Percentiles rank a stretch among this genome's conserved stretches.
phyloP scores from a whole-genome alignment of 306 rosid genomes.

The Quercus rubra region DNA sequence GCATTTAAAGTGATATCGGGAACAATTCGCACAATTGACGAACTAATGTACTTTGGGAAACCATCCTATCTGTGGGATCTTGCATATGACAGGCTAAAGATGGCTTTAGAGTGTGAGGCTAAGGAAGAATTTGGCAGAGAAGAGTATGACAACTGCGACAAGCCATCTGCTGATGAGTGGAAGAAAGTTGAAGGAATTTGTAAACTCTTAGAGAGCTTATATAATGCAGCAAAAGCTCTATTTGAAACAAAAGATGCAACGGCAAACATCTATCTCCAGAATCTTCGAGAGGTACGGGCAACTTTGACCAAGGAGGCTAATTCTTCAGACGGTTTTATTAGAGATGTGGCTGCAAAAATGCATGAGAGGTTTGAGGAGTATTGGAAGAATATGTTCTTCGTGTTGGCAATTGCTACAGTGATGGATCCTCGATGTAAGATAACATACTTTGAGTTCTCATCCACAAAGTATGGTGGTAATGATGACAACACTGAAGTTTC shows the following conservation, averaged over 20 bases:
- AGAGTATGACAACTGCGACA: neutral
- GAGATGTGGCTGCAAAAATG: conserved; percentile 3
- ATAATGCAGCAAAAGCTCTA: conserved; percentile 1
- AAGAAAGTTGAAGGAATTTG: conserved; percentile 1
- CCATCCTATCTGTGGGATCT: conserved; percentile 5
- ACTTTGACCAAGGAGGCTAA: conserved; percentile 1
- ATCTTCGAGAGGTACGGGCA: neutral
- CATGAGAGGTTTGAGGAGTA: conserved; percentile 7
- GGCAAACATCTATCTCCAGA: conserved; percentile 14
- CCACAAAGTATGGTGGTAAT: neutral
- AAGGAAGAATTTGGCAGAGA: neutral
- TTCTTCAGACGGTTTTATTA: conserved; percentile 2
- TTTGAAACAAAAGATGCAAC: conserved; percentile 8
- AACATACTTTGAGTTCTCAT: conserved; percentile 9
- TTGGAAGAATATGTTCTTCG: conserved; percentile 17
- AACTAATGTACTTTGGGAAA: too few relatives aligned
- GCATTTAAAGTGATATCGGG: too few relatives aligned
- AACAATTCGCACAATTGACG: too few relatives aligned
- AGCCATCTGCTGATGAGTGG: conserved; percentile 12
- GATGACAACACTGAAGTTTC: neutral
- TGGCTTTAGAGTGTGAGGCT: conserved; percentile 1
- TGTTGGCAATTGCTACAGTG: conserved; percentile 15
- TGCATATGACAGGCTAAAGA: neutral
- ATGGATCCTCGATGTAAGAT: conserved; percentile 22
- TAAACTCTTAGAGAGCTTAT: neutral